These are phyloP conservation scores for Colletotrichum sp. DNA, from an alignment of 2,329 filamentous ascomycete species.

Conservation along the genomic window DNA sequence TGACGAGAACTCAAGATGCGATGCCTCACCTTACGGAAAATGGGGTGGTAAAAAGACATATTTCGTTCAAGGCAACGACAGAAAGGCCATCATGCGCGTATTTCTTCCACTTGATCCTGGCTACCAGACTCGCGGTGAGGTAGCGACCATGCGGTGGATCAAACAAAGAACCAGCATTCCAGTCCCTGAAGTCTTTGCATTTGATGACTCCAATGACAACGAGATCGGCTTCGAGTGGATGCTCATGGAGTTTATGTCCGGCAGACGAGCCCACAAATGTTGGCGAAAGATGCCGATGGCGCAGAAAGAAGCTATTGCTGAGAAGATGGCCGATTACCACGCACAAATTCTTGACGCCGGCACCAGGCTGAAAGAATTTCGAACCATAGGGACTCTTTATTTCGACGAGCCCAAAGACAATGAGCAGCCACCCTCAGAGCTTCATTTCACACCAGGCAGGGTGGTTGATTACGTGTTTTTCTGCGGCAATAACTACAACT, in stretches of 20 bases:
- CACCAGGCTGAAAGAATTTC: background rate
- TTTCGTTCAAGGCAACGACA: constrained; percentile 5
- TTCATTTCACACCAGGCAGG: constrained; percentile 17
- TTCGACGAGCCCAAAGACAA: background rate
- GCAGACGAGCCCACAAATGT: constrained; percentile 24
- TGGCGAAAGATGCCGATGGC: constrained; percentile 33
- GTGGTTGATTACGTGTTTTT: constrained; percentile 40
- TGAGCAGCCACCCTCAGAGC: background rate
- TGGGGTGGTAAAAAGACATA: constrained; percentile 29
- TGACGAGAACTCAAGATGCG: constrained; percentile 6
- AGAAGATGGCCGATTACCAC: constrained; percentile 34
- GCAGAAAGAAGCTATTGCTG: constrained; percentile 35
- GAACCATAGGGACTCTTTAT: background rate
- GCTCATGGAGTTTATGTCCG: constrained; percentile 36
- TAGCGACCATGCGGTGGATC: constrained; percentile 40
- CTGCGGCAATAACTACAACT: constrained; percentile 31
- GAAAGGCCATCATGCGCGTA: constrained; percentile 34
- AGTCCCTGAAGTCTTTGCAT: constrained; percentile 36
- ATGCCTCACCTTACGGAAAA: constrained; percentile 9
- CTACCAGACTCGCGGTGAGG: constrained; percentile 41
- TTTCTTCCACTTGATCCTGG: constrained; percentile 39
- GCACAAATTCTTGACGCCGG: constrained; percentile 16
- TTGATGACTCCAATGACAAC: constrained; percentile 34
- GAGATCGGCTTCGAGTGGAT: constrained; percentile 46
- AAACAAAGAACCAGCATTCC: constrained; percentile 33